Evolutionary conservation across 306 rosid genomes (phyloP), one percentile per base, ranked within the genome.

Genomic region (Trifolium subterraneum): DNA sequence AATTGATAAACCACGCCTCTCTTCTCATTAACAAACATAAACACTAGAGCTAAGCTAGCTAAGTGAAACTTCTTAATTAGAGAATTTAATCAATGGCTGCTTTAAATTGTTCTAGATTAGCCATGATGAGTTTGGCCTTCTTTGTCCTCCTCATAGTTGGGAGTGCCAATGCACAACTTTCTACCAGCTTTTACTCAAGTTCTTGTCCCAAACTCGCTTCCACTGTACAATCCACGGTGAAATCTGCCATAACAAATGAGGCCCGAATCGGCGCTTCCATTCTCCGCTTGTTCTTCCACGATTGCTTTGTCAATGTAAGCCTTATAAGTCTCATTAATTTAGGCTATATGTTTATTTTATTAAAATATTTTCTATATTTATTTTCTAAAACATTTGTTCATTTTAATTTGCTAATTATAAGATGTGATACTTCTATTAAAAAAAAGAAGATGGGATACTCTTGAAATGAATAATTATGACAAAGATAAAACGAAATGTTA

Each of bases 251-350:
- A 12, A 39, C 78, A 3, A 91, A 83, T 19, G 98, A 91, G 70
- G 18, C 90, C 29, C 88, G 98, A 12, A 93, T 89, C 87, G 98
- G 97, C 18, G 97, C 97, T 72, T 94, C 98, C 35, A 80, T 94
- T 64, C 97, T 94, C 15, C 98, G 98, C 13, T 72, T 94, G 76
- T 85, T 84, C 86, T 91, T 94, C 76, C 98, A 91, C 1, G 97
- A 94, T 42, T 94, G 97, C 75, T 89, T 93, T 55, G 98, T 93
- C 79, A 93, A 93, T 55, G 97, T 93, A 56, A 11, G 63, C 1
- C 2, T 35, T 35, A 35, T 33, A 33, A 6, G 9, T 35, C 2
- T 35, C 39, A 7, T 6, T 35, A 35, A 35, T 35, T 35, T 35
- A 35, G 39, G 9, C 9, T 35, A 35, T 35, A 7, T 35, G 8